These are phyloP conservation scores for Zostera marina DNA, from an alignment of 116 monocot species.

Conservation along the genomic window DNA sequence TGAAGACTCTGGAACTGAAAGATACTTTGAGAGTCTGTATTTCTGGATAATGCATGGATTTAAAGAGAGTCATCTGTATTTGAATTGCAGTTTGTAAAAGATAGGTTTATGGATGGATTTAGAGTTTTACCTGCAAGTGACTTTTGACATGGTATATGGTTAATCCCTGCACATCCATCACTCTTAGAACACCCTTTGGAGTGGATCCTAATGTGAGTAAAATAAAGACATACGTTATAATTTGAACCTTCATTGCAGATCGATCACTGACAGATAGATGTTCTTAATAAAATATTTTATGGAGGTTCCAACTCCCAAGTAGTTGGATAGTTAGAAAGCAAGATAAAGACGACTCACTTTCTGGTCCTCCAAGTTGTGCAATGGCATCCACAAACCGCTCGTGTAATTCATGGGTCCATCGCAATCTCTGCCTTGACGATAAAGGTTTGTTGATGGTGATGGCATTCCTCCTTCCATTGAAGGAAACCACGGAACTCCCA, in stretches of 20 bases:
- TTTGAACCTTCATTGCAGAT: too few species aligned
- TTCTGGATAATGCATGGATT: slow-evolving; percentile 23
- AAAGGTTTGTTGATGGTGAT: slow-evolving; percentile 12
- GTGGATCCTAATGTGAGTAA: slow-evolving; percentile 50
- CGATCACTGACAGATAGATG: too few species aligned
- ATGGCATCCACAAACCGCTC: slow-evolving; percentile 83
- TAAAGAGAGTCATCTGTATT: neutral
- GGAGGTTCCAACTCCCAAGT: neutral
- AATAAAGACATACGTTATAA: neutral
- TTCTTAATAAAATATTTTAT: too few species aligned
- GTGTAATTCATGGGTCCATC: slow-evolving; percentile 81
- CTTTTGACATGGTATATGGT: slow-evolving; percentile 97
- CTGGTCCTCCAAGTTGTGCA: slow-evolving; percentile 74
- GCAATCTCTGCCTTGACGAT: slow-evolving; percentile 48
- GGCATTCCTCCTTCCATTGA: slow-evolving; percentile 13
- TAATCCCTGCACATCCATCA: slow-evolving; percentile 77
- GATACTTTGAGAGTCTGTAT: slow-evolving; percentile 56
- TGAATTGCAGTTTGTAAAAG: neutral
- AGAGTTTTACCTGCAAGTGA: slow-evolving; percentile 63
- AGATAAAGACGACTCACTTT: slow-evolving; percentile 36
- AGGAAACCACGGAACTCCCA: slow-evolving; percentile 11
- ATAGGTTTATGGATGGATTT: neutral
- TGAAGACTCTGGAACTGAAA: slow-evolving; percentile 64
- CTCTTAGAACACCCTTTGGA: slow-evolving; percentile 83
- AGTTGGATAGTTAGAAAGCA: neutral